A percentile compares a stretch with the other conserved stretches of the same genome.
phyloP scores from a whole-genome alignment of 805 yeast genomes.

The Tetrapisispora iriomotensis region DNA sequence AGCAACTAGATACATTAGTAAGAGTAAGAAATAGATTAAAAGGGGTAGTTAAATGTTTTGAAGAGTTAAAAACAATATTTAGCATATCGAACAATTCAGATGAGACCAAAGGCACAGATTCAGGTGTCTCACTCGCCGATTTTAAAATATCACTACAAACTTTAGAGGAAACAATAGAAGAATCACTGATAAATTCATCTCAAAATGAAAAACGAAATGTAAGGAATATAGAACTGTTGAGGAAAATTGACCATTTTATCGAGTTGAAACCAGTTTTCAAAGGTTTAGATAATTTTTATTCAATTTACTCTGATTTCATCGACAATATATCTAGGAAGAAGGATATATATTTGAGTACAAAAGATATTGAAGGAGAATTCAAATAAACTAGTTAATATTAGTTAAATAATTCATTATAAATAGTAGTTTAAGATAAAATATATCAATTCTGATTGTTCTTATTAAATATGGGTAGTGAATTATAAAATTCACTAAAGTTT shows the following conservation, averaged over 20 bases:
- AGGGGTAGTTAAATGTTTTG: slow-evolving; percentile 39
- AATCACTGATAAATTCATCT: slow-evolving; percentile 31
- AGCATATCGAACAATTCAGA: slow-evolving; percentile 16
- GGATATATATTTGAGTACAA: slow-evolving; percentile 26
- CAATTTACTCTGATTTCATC: slow-evolving; percentile 41
- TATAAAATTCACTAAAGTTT: too few species aligned
- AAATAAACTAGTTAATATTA: not conserved
- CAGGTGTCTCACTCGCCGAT: slow-evolving; percentile 22
- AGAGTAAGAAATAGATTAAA: slow-evolving; percentile 37
- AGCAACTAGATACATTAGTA: slow-evolving; percentile 37
- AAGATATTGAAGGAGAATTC: slow-evolving; percentile 18
- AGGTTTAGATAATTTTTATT: slow-evolving; percentile 41
- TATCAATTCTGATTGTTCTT: too few species aligned
- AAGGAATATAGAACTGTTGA: slow-evolving; percentile 30
- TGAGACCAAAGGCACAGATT: not conserved
- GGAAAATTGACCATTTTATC: slow-evolving; percentile 39
- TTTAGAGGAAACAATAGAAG: slow-evolving; percentile 37
- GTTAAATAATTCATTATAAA: not conserved
- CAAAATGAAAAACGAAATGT: slow-evolving; percentile 12
- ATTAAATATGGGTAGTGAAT: too few species aligned
- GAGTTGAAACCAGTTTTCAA: slow-evolving; percentile 44
- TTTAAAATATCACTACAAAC: slow-evolving; percentile 34
- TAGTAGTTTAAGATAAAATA: too few species aligned
- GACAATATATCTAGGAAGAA: slow-evolving; percentile 32
- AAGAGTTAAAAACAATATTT: slow-evolving; percentile 34